Conservation (phyloP, 208 protist species). For the Trypanosoma cruzi region DNA sequence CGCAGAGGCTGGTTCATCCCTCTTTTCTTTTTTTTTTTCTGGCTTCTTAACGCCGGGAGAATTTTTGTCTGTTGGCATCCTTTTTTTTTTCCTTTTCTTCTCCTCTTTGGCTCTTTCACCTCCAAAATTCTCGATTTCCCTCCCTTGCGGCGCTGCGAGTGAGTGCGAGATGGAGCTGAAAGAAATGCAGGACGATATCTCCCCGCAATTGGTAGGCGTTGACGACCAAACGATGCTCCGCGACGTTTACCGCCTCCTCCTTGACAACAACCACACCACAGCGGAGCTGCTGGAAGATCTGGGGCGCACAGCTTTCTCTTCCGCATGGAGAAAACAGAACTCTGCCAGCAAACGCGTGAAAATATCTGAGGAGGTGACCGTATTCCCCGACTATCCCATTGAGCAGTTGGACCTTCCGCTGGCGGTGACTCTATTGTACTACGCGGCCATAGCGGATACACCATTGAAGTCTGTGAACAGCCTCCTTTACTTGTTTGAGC, state of each 20-base stretch:
- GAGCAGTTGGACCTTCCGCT: constrained; percentile 41
- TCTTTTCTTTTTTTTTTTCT: not conserved
- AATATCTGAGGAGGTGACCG: constrained; percentile 28
- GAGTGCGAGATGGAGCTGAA: constrained; percentile 3
- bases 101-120: not conserved
- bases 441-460: constrained; percentile 25
- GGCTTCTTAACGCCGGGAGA: no score
- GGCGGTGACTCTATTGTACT: constrained; percentile 50
- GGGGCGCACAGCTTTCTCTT: not conserved
- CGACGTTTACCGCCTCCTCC: constrained; percentile 18
- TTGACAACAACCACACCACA: constrained; percentile 8
- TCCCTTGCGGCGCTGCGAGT: not conserved
- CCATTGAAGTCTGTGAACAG: constrained; percentile 2
- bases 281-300: constrained; percentile 16
- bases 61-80: not conserved
- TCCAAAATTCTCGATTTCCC: not conserved
- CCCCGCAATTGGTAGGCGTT: constrained; percentile 1
- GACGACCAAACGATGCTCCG: constrained; percentile 19
- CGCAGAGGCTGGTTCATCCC: not conserved
- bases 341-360: constrained; percentile 7
- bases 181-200: constrained; percentile 1
- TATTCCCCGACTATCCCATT: constrained; percentile 9
- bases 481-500: constrained; percentile 36
- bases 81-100: not conserved
- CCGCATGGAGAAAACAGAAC: not conserved